These are phyloP conservation scores for Fomitopsis pinicola DNA, from an alignment of 1,284 basidiomycete genomes.

Conservation along the genomic window DNA sequence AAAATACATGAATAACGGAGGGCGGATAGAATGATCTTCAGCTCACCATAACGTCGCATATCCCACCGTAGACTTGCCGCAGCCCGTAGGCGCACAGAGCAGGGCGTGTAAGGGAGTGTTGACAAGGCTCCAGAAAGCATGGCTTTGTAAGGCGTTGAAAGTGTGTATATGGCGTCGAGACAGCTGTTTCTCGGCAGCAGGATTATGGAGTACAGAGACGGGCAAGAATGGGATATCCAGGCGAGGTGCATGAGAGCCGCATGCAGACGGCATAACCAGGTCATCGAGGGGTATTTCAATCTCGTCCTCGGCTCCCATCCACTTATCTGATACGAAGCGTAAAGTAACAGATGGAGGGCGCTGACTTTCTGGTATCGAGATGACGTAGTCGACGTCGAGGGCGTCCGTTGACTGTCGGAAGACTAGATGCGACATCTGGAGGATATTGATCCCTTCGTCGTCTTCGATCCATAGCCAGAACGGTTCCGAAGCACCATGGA, in stretches of 20 bases:
- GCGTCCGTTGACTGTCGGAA: slow-evolving; percentile 63
- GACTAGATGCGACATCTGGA: slow-evolving; percentile 76
- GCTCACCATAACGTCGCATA: slow-evolving; percentile 65
- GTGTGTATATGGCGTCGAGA: slow-evolving; percentile 43
- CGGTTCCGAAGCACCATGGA: slow-evolving; percentile 79
- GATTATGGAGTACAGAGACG: slow-evolving; percentile 48
- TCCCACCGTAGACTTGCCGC: slow-evolving; percentile 79
- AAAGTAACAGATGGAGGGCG: slow-evolving; percentile 63
- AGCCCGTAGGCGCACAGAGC: slow-evolving; percentile 78
- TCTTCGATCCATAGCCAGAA: slow-evolving; percentile 99
- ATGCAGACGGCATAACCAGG: slow-evolving; percentile 74
- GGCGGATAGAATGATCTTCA: not conserved
- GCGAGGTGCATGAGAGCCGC: slow-evolving; percentile 62
- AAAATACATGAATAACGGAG: not conserved
- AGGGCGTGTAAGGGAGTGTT: slow-evolving; percentile 72
- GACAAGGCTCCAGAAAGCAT: slow-evolving; percentile 81
- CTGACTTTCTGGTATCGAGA: slow-evolving; percentile 62
- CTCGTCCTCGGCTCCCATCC: slow-evolving; percentile 90
- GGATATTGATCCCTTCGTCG: slow-evolving; percentile 71
- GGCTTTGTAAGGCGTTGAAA: slow-evolving; percentile 89
- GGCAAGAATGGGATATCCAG: slow-evolving; percentile 83
- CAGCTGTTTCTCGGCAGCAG: slow-evolving; percentile 43
- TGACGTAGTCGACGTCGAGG: slow-evolving; percentile 75
- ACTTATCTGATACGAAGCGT: slow-evolving; percentile 85
- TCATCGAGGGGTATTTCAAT: slow-evolving; percentile 60